Evolutionary conservation across 1,284 basidiomycete genomes (phyloP).

Genomic region (Heliocybe sulcata): DNA sequence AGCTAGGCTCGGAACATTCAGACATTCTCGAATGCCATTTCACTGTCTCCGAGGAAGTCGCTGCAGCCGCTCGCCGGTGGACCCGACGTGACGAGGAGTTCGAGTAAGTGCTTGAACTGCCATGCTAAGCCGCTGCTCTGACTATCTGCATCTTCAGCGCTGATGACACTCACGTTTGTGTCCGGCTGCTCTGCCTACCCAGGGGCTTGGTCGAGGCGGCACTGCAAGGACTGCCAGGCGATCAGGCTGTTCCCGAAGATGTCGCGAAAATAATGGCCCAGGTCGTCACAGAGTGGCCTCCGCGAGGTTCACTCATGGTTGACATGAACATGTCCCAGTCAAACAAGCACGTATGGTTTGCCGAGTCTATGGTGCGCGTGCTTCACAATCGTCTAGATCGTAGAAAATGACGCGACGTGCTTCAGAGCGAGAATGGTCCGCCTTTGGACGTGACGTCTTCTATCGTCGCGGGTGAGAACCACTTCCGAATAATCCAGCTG

Average conservation of each 20-base stretch:
- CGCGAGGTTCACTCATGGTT: slow-evolving; percentile 35
- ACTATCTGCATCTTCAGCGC: slow-evolving; percentile 4
- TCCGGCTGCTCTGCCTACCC: slow-evolving; percentile 35
- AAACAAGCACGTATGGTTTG: slow-evolving; percentile 23
- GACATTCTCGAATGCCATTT: slow-evolving; percentile 24
- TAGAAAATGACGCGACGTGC: background rate
- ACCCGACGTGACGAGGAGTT: slow-evolving; percentile 11
- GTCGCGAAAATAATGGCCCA: slow-evolving; percentile 24
- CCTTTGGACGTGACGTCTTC: slow-evolving; percentile 30
- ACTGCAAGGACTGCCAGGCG: slow-evolving; percentile 15
- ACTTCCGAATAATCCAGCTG: slow-evolving; percentile 38
- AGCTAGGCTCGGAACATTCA: slow-evolving; percentile 19
- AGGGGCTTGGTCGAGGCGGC: slow-evolving; percentile 20
- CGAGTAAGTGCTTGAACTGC: slow-evolving; percentile 15
- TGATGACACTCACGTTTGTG: slow-evolving; percentile 18
- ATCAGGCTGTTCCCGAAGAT: slow-evolving; percentile 18
- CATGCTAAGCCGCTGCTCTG: slow-evolving; percentile 5
- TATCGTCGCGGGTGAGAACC: slow-evolving; percentile 33
- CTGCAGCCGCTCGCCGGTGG: slow-evolving; percentile 19
- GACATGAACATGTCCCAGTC: slow-evolving; percentile 28
- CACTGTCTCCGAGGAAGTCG: slow-evolving; percentile 24
- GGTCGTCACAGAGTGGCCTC: slow-evolving; percentile 39
- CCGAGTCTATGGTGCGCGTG: slow-evolving; percentile 13
- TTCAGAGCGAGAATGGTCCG: slow-evolving; percentile 15
- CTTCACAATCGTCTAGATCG: background rate